Evolutionary conservation across 257 asterid species (phyloP).

Genomic region (Nicotiana paniculata): DNA sequence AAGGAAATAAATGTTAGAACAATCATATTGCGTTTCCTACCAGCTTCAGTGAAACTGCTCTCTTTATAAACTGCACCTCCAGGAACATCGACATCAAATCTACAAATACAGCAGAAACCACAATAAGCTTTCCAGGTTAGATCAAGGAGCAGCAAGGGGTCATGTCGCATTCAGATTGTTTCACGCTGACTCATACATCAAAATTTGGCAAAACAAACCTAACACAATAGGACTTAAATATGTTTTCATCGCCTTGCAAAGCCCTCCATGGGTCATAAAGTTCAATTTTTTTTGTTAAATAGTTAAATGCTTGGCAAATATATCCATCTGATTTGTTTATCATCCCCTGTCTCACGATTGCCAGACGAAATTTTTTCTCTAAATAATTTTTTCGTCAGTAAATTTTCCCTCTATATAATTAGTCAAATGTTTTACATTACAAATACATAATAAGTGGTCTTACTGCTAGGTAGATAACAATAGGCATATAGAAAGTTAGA

Average conservation of each 20-base stretch:
- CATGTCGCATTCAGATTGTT: not conserved
- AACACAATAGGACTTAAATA: not conserved
- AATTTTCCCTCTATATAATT: not conserved
- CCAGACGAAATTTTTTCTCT: not conserved
- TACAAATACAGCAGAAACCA: slow-evolving; percentile 12
- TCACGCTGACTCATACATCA: not conserved
- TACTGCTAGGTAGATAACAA: not conserved
- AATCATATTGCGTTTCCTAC: slow-evolving; percentile 11
- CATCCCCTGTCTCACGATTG: not conserved
- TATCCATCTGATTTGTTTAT: not conserved
- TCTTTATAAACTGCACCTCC: slow-evolving; percentile 97
- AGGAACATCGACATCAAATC: slow-evolving; percentile 89
- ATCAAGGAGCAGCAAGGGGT: not conserved
- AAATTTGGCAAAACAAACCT: not conserved
- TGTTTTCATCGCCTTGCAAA: not conserved
- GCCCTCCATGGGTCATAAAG: not conserved
- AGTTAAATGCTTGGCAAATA: not conserved
- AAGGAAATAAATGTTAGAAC: not conserved
- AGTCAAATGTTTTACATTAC: not conserved
- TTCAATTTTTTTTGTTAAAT: not conserved
- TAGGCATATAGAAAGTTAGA: not conserved
- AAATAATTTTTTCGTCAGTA: not conserved
- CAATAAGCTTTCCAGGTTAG: not conserved
- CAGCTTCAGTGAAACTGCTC: slow-evolving; percentile 87
- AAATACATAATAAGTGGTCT: not conserved